Conservation (phyloP, 106 monocot genomes). For the Allium fistulosum region DNA sequence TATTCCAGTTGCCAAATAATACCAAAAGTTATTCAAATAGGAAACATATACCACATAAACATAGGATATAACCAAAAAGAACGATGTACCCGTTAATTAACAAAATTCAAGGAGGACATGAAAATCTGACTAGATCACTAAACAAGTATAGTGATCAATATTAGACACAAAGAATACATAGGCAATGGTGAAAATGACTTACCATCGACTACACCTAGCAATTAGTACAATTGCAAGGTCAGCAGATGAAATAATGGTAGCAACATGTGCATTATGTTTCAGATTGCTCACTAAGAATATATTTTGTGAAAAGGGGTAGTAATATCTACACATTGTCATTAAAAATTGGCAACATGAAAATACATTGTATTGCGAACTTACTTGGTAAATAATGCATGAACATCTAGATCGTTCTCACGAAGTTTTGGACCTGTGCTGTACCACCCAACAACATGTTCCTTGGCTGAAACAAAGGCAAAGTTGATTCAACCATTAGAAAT, state of each 20-base stretch:
- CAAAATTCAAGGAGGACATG: neutral
- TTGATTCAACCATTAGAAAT: neutral
- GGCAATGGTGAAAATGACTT: too few relatives aligned
- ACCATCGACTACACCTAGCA: too few relatives aligned
- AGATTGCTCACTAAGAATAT: too few relatives aligned
- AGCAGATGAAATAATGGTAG: too few relatives aligned
- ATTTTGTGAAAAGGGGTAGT: too few relatives aligned
- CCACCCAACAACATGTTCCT: slow-evolving; percentile 99
- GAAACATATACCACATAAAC: neutral
- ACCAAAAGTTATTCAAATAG: neutral
- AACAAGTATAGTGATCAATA: neutral
- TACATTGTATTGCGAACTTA: slow-evolving; percentile 27
- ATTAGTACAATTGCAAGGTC: too few relatives aligned
- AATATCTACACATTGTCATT: too few relatives aligned
- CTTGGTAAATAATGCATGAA: slow-evolving; percentile 90
- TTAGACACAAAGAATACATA: neutral
- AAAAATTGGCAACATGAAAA: neutral
- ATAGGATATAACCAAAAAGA: neutral
- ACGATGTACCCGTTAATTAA: neutral
- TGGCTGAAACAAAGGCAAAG: slow-evolving; percentile 42
- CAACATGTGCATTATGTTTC: too few relatives aligned
- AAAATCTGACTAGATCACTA: neutral
- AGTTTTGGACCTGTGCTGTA: slow-evolving; percentile 98
- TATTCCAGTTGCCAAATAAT: neutral
- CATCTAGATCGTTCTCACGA: slow-evolving; percentile 87